Conservation (phyloP, 495 filamentous ascomycete genomes). For the Schizothecium vesticola region DNA sequence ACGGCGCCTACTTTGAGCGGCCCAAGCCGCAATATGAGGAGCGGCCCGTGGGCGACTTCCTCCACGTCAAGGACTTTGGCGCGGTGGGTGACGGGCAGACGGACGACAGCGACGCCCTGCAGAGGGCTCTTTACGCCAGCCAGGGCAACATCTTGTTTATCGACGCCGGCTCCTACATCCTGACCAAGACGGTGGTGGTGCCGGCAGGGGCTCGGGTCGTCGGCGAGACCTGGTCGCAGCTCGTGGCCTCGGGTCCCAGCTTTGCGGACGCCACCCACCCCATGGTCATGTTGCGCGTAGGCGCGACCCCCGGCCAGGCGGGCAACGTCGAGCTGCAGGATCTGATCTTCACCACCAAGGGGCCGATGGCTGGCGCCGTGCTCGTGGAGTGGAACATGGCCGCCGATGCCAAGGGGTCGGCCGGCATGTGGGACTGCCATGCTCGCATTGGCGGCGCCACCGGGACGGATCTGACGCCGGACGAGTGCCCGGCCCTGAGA, state of each 20-base stretch:
- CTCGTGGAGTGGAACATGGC: constrained; percentile 90
- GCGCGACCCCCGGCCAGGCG: too few species aligned
- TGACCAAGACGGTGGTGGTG: constrained; percentile 37
- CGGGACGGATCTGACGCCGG: constrained; percentile 61
- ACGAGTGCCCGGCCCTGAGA: constrained; percentile 47
- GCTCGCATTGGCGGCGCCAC: constrained; percentile 30
- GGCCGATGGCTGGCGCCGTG: constrained; percentile 70
- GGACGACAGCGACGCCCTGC: not conserved
- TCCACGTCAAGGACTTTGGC: constrained; percentile 8
- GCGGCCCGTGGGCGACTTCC: constrained; percentile 14
- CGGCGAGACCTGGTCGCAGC: constrained; percentile 45
- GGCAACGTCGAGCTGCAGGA: constrained; percentile 78
- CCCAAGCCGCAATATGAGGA: constrained; percentile 60
- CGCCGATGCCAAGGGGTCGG: constrained; percentile 10
- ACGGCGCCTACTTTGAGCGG: constrained; percentile 54
- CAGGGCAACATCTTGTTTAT: constrained; percentile 33
- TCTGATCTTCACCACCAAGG: constrained; percentile 68
- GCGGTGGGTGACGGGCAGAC: not conserved
- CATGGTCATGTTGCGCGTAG: too few species aligned
- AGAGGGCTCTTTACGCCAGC: not conserved
- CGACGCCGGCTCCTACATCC: constrained; percentile 30
- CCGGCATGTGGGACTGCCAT: constrained; percentile 21
- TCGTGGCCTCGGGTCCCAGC: constrained; percentile 34
- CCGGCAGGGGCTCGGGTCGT: constrained; percentile 41
- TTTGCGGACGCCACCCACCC: constrained; percentile 57